Conservation (phyloP, 1,284 basidiomycete species). For the Irpex rosettiformis region DNA sequence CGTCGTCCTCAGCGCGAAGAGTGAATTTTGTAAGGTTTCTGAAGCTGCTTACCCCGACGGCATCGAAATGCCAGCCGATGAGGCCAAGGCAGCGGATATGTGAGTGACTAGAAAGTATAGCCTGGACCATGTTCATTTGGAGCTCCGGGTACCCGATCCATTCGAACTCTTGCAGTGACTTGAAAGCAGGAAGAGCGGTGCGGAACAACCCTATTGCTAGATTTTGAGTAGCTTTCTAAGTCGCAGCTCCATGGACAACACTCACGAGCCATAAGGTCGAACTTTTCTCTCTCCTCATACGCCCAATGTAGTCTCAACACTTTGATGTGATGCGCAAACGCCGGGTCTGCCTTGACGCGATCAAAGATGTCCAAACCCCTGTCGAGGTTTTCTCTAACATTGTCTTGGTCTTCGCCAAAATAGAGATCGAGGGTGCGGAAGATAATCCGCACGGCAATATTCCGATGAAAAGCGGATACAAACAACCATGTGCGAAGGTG, state of each 20-base stretch:
- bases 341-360: slow-evolving; percentile 54
- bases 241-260: background rate
- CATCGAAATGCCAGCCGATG: slow-evolving; percentile 68
- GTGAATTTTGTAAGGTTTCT: slow-evolving; percentile 57
- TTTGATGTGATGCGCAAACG: slow-evolving; percentile 55
- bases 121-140: slow-evolving; percentile 56
- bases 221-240: background rate
- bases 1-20: slow-evolving; percentile 64
- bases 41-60: slow-evolving; percentile 53
- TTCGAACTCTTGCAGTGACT: slow-evolving; percentile 56
- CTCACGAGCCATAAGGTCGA: slow-evolving; percentile 59
- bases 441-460: slow-evolving; percentile 57
- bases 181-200: slow-evolving; percentile 57
- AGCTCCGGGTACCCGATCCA: slow-evolving; percentile 72
- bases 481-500: slow-evolving; percentile 64
- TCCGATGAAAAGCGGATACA: slow-evolving; percentile 55
- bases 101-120: slow-evolving; percentile 48
- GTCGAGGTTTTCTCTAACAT: slow-evolving; percentile 47
- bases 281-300: slow-evolving; percentile 61
- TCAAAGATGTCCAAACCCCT: slow-evolving; percentile 63
- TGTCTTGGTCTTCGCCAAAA: slow-evolving; percentile 58
- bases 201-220: slow-evolving; percentile 47
- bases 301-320: slow-evolving; percentile 61
- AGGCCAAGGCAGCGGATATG: slow-evolving; percentile 53
- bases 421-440: slow-evolving; percentile 64